Percentiles rank a stretch among this genome's conserved stretches.
phyloP scores from a whole-genome alignment of 768 basidiomycete genomes.

The Lyophyllum decastes region DNA sequence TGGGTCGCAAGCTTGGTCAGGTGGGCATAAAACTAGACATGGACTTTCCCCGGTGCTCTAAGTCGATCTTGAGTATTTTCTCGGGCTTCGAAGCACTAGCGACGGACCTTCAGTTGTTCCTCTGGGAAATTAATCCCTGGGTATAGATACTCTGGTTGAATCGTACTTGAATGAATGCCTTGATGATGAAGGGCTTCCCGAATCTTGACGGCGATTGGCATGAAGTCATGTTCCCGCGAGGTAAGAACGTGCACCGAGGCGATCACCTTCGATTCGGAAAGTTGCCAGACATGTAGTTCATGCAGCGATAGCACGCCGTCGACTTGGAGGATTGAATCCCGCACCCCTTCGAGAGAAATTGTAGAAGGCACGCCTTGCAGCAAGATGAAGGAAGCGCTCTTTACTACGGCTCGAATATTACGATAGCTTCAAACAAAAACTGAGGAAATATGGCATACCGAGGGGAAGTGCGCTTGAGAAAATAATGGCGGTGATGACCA shows the following conservation, averaged over 20 bases:
- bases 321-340: conserved; percentile 76
- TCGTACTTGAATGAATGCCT: conserved; percentile 93
- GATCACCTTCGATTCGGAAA: conserved; percentile 92
- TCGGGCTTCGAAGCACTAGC: not conserved
- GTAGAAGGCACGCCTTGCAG: conserved; percentile 92
- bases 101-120: conserved; percentile 47
- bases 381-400: conserved; percentile 91
- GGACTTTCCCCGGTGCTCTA: conserved; percentile 55
- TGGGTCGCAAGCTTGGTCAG: conserved; percentile 67
- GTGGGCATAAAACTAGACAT: conserved; percentile 74
- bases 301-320: conserved; percentile 88
- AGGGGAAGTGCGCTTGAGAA: conserved; percentile 94
- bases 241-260: conserved; percentile 95
- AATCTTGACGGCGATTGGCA: conserved; percentile 85
- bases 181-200: conserved; percentile 83
- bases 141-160: conserved; percentile 82
- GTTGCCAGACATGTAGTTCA: conserved; percentile 96
- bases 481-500: conserved; percentile 95
- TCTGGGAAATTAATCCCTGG: conserved; percentile 40
- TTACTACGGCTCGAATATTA: conserved; percentile 45
- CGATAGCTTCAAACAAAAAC: not conserved
- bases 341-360: conserved; percentile 88
- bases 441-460: conserved; percentile 44
- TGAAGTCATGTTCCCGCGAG: conserved; percentile 82
- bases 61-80: conserved; percentile 5